Evolutionary conservation across 768 basidiomycete genomes (phyloP).

Genomic region (Boletus bicolor): DNA sequence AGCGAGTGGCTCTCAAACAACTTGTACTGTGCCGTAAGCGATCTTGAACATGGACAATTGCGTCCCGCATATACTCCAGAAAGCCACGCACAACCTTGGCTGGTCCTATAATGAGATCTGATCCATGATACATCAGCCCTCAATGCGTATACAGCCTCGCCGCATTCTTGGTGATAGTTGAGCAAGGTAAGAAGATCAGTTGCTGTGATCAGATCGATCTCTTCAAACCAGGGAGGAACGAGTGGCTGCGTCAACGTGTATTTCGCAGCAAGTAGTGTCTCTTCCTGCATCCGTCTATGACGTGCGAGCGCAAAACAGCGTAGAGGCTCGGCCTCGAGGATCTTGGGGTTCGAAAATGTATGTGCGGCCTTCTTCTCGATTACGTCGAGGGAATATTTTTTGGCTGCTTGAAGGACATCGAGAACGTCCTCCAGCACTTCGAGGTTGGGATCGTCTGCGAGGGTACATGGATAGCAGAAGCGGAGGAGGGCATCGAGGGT

Average conservation of each 20-base stretch:
- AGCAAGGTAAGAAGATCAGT: constrained; percentile 25
- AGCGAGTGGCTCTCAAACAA: background rate
- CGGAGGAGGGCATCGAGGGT: constrained; percentile 22
- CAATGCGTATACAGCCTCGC: constrained; percentile 6
- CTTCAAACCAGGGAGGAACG: constrained; percentile 22
- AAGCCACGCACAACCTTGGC: too few relatives aligned
- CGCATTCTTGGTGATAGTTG: constrained; percentile 18
- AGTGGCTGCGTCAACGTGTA: constrained; percentile 28
- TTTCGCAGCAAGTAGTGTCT: constrained; percentile 29
- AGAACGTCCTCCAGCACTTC: constrained; percentile 7
- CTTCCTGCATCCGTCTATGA: constrained; percentile 15
- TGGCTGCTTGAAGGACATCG: constrained; percentile 8
- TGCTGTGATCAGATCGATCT: constrained; percentile 28
- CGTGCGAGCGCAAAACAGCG: constrained; percentile 32
- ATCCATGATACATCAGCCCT: constrained; percentile 14
- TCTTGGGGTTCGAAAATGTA: constrained; percentile 16
- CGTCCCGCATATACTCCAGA: too few relatives aligned
- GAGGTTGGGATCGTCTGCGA: constrained; percentile 21
- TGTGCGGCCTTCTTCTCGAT: constrained; percentile 17
- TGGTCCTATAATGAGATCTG: constrained; percentile 5
- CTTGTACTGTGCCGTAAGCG: too few relatives aligned
- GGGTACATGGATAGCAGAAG: constrained; percentile 26
- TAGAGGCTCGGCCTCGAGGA: constrained; percentile 23
- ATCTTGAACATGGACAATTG: too few relatives aligned
- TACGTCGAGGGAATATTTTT: constrained; percentile 18